Evolutionary conservation across 148 eudicot species (phyloP).

Genomic region (Cornus florida): DNA sequence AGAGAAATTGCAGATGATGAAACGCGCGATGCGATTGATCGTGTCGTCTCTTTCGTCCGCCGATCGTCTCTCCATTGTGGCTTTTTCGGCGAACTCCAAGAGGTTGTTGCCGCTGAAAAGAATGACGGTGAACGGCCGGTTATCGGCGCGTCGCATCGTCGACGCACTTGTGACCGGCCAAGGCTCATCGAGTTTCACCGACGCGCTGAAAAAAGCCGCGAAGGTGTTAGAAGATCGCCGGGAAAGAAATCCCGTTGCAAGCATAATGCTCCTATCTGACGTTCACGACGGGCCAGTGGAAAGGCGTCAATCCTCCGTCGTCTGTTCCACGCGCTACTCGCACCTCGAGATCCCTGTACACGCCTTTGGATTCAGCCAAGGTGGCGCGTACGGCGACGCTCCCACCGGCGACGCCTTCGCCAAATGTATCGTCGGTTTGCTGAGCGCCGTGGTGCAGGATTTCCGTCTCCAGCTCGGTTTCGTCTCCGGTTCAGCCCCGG

Average conservation of each 20-base stretch:
- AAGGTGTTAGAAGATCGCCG: slow-evolving; percentile 81
- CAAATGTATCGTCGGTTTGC: slow-evolving; percentile 34
- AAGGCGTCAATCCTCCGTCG: slow-evolving; percentile 13
- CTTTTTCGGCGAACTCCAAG: slow-evolving; percentile 58
- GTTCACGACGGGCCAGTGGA: slow-evolving; percentile 21
- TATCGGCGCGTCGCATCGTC: slow-evolving; percentile 66
- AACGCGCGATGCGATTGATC: slow-evolving; percentile 54
- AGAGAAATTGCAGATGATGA: slow-evolving; percentile 45
- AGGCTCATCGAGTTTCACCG: slow-evolving; percentile 39
- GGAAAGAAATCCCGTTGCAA: slow-evolving; percentile 54
- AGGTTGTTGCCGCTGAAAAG: slow-evolving; percentile 63
- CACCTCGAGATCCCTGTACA: slow-evolving; percentile 55
- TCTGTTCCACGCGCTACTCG: slow-evolving; percentile 43
- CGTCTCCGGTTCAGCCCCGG: slow-evolving; percentile 57
- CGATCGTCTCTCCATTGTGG: slow-evolving; percentile 86
- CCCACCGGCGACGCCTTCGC: slow-evolving; percentile 41
- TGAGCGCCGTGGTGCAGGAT: slow-evolving; percentile 67
- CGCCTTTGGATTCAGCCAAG: slow-evolving; percentile 24
- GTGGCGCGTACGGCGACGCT: slow-evolving; percentile 17
- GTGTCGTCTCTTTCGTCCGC: slow-evolving; percentile 61
- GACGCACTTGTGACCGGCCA: slow-evolving; percentile 50
- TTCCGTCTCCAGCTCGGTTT: slow-evolving; percentile 56
- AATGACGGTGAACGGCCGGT: slow-evolving; percentile 64
- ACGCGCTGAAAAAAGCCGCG: slow-evolving; percentile 70
- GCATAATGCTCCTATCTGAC: slow-evolving; percentile 55